phyloP scores from a whole-genome alignment of 805 yeast species.

The Kluyveromyces starmeri region DNA sequence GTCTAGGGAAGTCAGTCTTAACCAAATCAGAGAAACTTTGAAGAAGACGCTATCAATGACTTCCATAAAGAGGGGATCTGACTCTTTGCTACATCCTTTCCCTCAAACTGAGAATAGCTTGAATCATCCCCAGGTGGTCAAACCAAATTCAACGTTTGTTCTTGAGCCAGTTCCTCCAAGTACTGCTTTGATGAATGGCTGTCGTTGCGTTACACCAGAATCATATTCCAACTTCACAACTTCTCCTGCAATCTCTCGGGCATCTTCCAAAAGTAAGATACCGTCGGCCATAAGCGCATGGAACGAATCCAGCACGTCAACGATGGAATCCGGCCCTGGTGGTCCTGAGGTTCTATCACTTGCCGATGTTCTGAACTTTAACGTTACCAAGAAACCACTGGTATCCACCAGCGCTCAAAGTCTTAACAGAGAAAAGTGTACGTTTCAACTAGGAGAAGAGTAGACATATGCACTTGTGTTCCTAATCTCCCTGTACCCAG shows the following conservation, averaged over 20 bases:
- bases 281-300: neutral
- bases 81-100: neutral
- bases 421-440: too few relatives aligned
- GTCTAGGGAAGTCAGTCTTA: constrained; percentile 11
- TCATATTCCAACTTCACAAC: constrained; percentile 22
- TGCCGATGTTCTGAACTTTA: too few relatives aligned
- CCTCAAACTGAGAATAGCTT: neutral
- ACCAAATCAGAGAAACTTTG: constrained; percentile 17
- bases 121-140: constrained; percentile 1
- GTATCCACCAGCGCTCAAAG: too few relatives aligned
- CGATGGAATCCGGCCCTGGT: neutral
- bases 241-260: constrained; percentile 22
- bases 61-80: constrained; percentile 1
- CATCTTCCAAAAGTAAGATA: constrained; percentile 10
- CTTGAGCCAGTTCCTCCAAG: constrained; percentile 26
- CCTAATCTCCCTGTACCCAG: too few relatives aligned
- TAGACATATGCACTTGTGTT: too few relatives aligned
- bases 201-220: constrained; percentile 26
- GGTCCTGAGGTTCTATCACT: too few relatives aligned
- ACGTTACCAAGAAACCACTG: too few relatives aligned
- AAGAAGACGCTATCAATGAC: constrained; percentile 21
- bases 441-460: too few relatives aligned
- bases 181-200: constrained; percentile 26
- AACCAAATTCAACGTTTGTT: constrained; percentile 22
- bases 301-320: constrained; percentile 1